A percentile compares a stretch with the other conserved stretches of the same genome.
Conservation (phyloP, 225 moss, liverwort and hornwort species). For the Pleurozium schreberi region DNA sequence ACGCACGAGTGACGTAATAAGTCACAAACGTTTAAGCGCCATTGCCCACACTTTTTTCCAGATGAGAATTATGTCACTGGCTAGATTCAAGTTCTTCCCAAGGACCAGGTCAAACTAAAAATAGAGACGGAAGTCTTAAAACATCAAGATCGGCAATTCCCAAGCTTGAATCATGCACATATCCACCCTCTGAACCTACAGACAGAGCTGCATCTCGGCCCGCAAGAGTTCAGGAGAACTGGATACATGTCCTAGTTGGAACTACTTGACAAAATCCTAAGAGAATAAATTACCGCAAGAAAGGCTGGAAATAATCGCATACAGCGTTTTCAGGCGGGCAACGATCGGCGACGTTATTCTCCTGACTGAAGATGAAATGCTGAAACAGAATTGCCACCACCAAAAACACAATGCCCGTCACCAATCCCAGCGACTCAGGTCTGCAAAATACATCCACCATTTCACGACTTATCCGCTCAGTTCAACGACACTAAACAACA, state of each 20-base stretch:
- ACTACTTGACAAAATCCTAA: slow-evolving; percentile 21
- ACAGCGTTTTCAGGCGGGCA: slow-evolving; percentile 88
- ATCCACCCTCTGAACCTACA: slow-evolving; percentile 1
- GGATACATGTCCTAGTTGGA: slow-evolving; percentile 1
- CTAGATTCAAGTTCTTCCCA: background rate
- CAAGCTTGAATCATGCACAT: background rate
- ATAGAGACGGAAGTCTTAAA: background rate
- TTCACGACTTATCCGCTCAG: background rate
- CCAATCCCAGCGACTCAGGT: slow-evolving; percentile 87
- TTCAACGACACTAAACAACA: background rate
- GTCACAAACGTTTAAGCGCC: background rate
- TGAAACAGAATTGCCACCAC: slow-evolving; percentile 81
- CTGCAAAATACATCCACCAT: slow-evolving; percentile 32
- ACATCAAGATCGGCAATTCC: background rate
- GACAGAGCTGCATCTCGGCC: background rate
- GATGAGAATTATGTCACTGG: background rate
- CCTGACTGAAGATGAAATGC: slow-evolving; percentile 80
- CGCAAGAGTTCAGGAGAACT: background rate
- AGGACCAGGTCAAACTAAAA: background rate
- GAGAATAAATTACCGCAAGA: slow-evolving; percentile 42
- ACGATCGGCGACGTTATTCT: slow-evolving; percentile 52
- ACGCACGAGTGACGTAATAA: background rate
- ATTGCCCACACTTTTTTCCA: background rate
- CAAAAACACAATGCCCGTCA: slow-evolving; percentile 75
- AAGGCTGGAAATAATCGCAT: slow-evolving; percentile 76